Evolutionary conservation across 1,139 yeast genomes (phyloP).

Genomic region (Saccharomyces uvarum): DNA sequence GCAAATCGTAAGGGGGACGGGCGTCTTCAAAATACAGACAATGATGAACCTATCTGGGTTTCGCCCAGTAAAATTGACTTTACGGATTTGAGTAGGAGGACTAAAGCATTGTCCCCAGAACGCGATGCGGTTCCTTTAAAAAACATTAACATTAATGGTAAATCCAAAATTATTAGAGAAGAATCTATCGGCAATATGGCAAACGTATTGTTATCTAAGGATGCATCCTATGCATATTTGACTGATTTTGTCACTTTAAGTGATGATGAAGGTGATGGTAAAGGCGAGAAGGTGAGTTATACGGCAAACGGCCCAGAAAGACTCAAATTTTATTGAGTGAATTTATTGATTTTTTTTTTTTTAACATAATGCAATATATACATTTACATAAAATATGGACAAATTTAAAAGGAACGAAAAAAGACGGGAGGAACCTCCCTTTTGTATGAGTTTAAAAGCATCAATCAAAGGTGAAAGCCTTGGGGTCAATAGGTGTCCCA

Average conservation of each 20-base stretch:
- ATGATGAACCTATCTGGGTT: constrained; percentile 31
- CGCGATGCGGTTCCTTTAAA: background rate
- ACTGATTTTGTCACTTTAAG: constrained; percentile 16
- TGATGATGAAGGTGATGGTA: background rate
- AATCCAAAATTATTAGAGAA: background rate
- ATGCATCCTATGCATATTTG: constrained; percentile 27
- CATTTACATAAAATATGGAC: constrained; percentile 1
- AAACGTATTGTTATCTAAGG: constrained; percentile 7
- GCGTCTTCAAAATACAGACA: constrained; percentile 2
- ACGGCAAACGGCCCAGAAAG: background rate
- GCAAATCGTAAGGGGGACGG: background rate
- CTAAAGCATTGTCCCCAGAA: constrained; percentile 2
- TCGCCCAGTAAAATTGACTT: constrained; percentile 30
- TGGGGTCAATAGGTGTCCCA: constrained; percentile 45
- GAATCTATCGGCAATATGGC: constrained; percentile 1
- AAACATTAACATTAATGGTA: background rate
- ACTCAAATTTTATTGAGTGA: background rate
- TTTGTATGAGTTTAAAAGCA: background rate
- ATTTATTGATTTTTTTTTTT: background rate
- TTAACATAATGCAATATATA: background rate
- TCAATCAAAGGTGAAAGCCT: constrained; percentile 35
- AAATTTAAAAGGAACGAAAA: background rate
- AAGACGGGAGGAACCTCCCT: background rate
- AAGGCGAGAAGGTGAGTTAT: background rate
- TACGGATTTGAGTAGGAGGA: constrained; percentile 14